Conservation (phyloP, 2,329 filamentous ascomycete species). For the Alternaria sp. region DNA sequence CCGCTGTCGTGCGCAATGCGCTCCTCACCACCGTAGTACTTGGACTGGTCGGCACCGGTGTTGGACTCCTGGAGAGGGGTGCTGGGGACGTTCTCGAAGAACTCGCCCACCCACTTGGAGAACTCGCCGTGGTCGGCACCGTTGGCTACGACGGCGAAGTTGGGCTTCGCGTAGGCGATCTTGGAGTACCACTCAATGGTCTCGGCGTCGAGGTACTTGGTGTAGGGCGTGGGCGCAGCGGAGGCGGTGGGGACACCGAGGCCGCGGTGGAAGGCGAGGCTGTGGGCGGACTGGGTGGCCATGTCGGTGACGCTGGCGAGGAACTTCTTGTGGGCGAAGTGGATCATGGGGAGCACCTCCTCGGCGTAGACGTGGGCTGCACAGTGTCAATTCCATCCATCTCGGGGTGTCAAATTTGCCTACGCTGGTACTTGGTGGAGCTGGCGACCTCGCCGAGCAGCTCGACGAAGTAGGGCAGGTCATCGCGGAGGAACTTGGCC, state of each 20-base stretch:
- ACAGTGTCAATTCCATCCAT: constrained; percentile 13
- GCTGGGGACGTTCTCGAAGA: constrained; percentile 77
- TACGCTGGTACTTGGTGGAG: constrained; percentile 82
- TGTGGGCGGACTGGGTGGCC: constrained; percentile 85
- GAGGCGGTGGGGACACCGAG: constrained; percentile 82
- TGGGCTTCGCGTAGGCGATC: constrained; percentile 83
- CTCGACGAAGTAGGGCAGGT: constrained; percentile 97
- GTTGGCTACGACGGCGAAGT: constrained; percentile 90
- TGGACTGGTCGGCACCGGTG: constrained; percentile 69
- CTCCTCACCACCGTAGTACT: constrained; percentile 96
- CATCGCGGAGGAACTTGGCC: constrained; percentile 92
- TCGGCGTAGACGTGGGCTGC: constrained; percentile 89
- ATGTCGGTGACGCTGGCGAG: constrained; percentile 68
- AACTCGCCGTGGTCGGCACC: constrained; percentile 79
- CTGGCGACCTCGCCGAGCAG: constrained; percentile 90
- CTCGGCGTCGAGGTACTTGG: constrained; percentile 80
- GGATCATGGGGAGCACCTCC: constrained; percentile 79
- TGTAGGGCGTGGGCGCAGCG: constrained; percentile 71
- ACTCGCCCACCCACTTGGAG: constrained; percentile 88
- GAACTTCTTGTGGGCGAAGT: constrained; percentile 77
- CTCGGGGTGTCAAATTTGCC: constrained; percentile 23
- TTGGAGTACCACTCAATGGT: constrained; percentile 77
- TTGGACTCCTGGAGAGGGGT: constrained; percentile 51
- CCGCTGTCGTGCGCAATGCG: constrained; percentile 77
- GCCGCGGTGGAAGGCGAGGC: constrained; percentile 89